phyloP scores from a whole-genome alignment of 148 eudicot species.

The Fagopyrum esculentum region DNA sequence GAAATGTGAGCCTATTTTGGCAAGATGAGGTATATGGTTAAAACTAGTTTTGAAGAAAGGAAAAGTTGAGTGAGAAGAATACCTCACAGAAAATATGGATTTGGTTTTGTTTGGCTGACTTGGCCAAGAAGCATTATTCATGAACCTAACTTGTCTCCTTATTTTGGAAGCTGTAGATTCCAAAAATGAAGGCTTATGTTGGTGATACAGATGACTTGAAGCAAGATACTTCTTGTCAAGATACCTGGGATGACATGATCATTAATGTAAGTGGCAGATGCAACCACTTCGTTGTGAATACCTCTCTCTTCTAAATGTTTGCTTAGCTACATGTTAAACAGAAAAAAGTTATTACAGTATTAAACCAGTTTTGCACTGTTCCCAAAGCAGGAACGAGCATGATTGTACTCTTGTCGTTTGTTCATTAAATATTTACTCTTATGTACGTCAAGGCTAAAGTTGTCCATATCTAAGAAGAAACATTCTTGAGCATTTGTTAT shows the following conservation, averaged over 20 bases:
- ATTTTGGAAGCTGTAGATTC: conserved; percentile 69
- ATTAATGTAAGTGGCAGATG: conserved; percentile 51
- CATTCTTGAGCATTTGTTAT: background rate
- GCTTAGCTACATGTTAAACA: background rate
- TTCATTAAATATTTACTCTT: background rate
- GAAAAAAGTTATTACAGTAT: background rate
- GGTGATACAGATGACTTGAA: conserved; percentile 98
- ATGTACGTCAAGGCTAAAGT: background rate
- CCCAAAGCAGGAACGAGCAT: background rate
- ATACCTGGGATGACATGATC: conserved; percentile 99
- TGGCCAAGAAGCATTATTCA: background rate
- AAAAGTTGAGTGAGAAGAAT: background rate
- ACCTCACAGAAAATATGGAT: background rate
- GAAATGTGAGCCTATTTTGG: conserved; percentile 81
- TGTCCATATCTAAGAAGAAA: background rate
- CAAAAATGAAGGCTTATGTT: conserved; percentile 98
- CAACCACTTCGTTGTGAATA: background rate
- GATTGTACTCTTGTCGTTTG: background rate
- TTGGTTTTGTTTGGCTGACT: conserved; percentile 1
- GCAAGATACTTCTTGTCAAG: conserved; percentile 79
- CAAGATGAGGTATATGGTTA: conserved; percentile 80
- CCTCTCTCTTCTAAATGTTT: background rate
- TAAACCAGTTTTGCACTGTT: background rate
- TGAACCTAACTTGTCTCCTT: conserved; percentile 9
- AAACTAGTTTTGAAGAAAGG: background rate